phyloP scores from a whole-genome alignment of 1,284 basidiomycete species.

The Papiliotrema fonsecae region DNA sequence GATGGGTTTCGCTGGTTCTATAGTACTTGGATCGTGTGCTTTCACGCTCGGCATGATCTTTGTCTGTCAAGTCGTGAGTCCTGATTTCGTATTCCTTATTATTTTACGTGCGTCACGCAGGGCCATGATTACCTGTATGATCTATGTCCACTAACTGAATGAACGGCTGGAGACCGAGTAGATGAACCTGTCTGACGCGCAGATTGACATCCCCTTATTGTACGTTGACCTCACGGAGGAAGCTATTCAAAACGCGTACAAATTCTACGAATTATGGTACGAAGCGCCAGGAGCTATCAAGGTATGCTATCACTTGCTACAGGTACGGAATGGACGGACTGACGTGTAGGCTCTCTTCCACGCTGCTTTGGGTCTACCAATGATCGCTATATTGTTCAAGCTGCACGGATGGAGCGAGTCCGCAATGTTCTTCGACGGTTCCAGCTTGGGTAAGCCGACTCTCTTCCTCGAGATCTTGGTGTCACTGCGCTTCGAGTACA shows the following conservation, averaged over 20 bases:
- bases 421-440: slow-evolving; percentile 87
- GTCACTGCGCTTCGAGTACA: background rate
- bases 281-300: slow-evolving; percentile 84
- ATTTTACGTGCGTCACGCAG: no score
- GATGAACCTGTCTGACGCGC: no score
- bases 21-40: slow-evolving; percentile 71
- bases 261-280: slow-evolving; percentile 84
- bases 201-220: slow-evolving; percentile 76
- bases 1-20: slow-evolving; percentile 82
- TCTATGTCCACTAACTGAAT: no score
- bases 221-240: slow-evolving; percentile 61
- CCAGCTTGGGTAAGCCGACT: slow-evolving; percentile 69
- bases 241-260: slow-evolving; percentile 66
- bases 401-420: slow-evolving; percentile 80
- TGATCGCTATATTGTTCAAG: slow-evolving; percentile 69
- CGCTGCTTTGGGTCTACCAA: slow-evolving; percentile 68
- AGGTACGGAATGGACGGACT: no score
- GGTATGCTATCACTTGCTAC: no score
- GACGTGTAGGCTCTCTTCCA: slow-evolving; percentile 69
- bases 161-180: no score
- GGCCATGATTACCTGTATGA: no score
- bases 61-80: slow-evolving; percentile 60
- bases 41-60: slow-evolving; percentile 85
- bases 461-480: no score
- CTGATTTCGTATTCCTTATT: background rate